phyloP scores from a whole-genome alignment of 225 moss, liverwort and hornwort genomes.

The Rhytidiadelphus loreus region DNA sequence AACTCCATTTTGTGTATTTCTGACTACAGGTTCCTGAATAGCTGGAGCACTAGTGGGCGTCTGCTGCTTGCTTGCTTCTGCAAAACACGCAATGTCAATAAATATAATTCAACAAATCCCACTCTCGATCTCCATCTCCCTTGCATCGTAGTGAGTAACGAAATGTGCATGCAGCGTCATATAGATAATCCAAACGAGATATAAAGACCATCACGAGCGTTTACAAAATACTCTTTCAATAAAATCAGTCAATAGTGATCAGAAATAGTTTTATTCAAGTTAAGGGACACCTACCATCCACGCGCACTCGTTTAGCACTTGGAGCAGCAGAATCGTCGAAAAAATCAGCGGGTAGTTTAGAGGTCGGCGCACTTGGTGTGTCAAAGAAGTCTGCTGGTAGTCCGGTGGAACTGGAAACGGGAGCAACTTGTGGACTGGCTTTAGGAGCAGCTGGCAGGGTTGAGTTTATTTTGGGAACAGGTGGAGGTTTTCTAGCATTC shows the following conservation, averaged over 20 bases:
- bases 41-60: not conserved
- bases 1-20: constrained; percentile 4
- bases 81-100: not conserved
- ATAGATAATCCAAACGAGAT: not conserved
- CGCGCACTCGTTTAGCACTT: constrained; percentile 34
- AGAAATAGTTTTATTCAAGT: not conserved
- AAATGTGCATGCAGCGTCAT: not conserved
- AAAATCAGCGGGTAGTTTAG: constrained; percentile 34
- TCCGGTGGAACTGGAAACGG: not conserved
- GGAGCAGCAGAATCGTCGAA: constrained; percentile 33
- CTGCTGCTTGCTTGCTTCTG: constrained; percentile 19
- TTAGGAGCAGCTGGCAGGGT: not conserved
- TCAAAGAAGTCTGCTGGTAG: constrained; percentile 52
- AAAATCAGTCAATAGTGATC: not conserved
- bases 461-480: constrained; percentile 12
- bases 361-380: constrained; percentile 22
- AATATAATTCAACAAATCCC: not conserved
- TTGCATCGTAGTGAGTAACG: not conserved
- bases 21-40: not conserved
- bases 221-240: not conserved
- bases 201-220: not conserved
- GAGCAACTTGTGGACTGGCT: constrained; percentile 5
- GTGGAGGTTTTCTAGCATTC: constrained; percentile 25
- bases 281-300: constrained; percentile 10
- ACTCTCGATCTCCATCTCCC: not conserved